Evolutionary conservation across 345 rosid species (phyloP), one percentile per base, ranked within the genome.

Genomic region (Lepidium sativum): DNA sequence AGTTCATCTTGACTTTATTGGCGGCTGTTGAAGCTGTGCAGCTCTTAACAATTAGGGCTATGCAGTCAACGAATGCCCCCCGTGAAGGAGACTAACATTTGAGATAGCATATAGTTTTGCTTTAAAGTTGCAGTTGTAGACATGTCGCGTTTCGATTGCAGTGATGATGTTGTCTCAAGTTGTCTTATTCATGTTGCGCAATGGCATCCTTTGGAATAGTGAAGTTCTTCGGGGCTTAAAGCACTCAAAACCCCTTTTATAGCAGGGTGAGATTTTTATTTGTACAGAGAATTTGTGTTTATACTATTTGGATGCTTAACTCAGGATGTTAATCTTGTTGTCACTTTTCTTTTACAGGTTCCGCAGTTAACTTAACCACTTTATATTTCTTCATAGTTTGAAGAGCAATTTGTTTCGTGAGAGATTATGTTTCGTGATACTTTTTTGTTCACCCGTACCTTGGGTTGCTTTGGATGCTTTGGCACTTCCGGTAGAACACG

Each of bases 191-290:
- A 68, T 68, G 43, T 68, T 4, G 58, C 52, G 50, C 53, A 68
- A 14, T 68, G 66, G 66, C 73, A 68, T 3, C 73, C 60, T 59
- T 31, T 68, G 73, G 66, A 68, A 59, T 68, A 58, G 49, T 66
- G 4, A 48, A 58, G 59, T 51, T 35, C 59, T 10, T 6, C n/a
- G 58, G 66, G 66, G 41, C 49, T 58, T 68, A 13, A 58, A 58
- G 65, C 72, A 57, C 59, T 51, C 14, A 0, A 18, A 3, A 51
- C 6, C 37, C 35, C 33, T 9, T 13, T 55, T 45, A 37, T 37
- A 54, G 42, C 59, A 39, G 34, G 9, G 72, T 68, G 59, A 50
- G 43, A 3, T 17, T 25, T 37, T 8, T 2, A 13, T 34, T 57
- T 35, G 33, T 13, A 41, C 32, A 34, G 34, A 61, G 27, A 9